These are phyloP conservation scores for Tardiomyces digboiensis DNA, from an alignment of 1,139 yeast species.

Conservation along the genomic window DNA sequence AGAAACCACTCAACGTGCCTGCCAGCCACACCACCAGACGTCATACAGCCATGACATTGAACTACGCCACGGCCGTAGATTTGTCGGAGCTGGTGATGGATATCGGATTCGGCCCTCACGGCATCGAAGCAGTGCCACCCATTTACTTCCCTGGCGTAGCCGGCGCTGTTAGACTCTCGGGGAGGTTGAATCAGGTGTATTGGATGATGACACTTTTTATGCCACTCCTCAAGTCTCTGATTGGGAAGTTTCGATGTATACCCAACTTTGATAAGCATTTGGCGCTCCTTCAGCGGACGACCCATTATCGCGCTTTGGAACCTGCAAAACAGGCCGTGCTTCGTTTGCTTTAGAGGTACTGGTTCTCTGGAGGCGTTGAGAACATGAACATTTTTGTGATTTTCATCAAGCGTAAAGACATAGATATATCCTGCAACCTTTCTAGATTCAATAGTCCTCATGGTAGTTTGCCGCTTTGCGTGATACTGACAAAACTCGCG, in stretches of 20 bases:
- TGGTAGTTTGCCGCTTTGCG: not conserved
- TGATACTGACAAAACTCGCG: not conserved
- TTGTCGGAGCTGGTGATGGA: constrained; percentile 16
- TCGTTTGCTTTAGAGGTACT: constrained; percentile 4
- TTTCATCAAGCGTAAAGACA: constrained; percentile 17
- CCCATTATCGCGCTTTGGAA: not conserved
- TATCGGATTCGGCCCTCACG: constrained; percentile 13
- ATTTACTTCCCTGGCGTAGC: constrained; percentile 7
- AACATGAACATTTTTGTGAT: constrained; percentile 16
- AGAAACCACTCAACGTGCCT: constrained; percentile 24
- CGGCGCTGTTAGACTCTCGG: constrained; percentile 3
- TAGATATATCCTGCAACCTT: constrained; percentile 22
- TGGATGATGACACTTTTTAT: constrained; percentile 18
- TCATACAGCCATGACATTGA: constrained; percentile 20
- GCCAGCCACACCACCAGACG: constrained; percentile 4
- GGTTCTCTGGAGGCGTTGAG: constrained; percentile 10
- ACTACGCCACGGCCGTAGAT: constrained; percentile 20
- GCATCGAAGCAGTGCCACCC: constrained; percentile 20
- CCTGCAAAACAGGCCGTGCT: not conserved
- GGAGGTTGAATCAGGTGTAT: constrained; percentile 9
- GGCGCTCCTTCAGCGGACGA: not conserved
- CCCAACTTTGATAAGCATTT: constrained; percentile 22
- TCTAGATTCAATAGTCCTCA: not conserved
- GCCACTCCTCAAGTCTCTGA: constrained; percentile 20
- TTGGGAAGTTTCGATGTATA: constrained; percentile 19